Base-by-base conservation (phyloP, 129 eudicot species). In the Heracleum sosnowskyi region DNA sequence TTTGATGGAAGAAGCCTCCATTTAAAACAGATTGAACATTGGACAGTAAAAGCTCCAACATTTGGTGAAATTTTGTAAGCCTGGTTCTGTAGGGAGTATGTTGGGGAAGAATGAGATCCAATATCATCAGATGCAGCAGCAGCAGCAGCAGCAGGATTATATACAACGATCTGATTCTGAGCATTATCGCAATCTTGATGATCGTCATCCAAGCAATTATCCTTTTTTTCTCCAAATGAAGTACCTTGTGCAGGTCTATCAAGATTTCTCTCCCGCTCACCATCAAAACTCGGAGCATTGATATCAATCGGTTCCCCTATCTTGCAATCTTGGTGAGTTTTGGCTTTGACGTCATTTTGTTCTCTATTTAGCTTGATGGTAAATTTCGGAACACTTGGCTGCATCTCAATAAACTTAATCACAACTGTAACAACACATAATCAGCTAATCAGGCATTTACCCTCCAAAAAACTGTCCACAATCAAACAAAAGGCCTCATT, bases 1-100 rank as follows among this genome's bases (percentile, higher is more conserved):
- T 87, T 91, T 37, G 91, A 85, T 1, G 99, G 97, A 11, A 92
- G 90, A 26, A 95, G 79, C 83, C 99, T 89, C 99, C 99, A 95
- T 70, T 95, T 89, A 44, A 87, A 89, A 73, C 99, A 95, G 64
- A 80, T 81, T 24, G 97, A 91, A 79, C 99, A 95, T 47, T 95
- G 99, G 49, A 90, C 96, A 0, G 97, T 90, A 63, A 91, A 95
- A 13, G 97, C 92, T 51, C 95, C 96, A 0, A 95, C 89, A 33
- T 90, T 83, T 33, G 97, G 98, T 46, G 86, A 79, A 74, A 80
- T 76, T 63, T 83, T 83, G 46, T 64, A 68, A 20, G 79, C 31
- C 8, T 40, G 80, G 31, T 40, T 34, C 15, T 44, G 79, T 69
- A 70, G 45, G 47, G 78, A 81, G 44, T 71, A 28, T 82, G 45